These are phyloP conservation scores for Filosporella fistucella DNA, from an alignment of 495 filamentous ascomycete genomes.

Conservation along the genomic window DNA sequence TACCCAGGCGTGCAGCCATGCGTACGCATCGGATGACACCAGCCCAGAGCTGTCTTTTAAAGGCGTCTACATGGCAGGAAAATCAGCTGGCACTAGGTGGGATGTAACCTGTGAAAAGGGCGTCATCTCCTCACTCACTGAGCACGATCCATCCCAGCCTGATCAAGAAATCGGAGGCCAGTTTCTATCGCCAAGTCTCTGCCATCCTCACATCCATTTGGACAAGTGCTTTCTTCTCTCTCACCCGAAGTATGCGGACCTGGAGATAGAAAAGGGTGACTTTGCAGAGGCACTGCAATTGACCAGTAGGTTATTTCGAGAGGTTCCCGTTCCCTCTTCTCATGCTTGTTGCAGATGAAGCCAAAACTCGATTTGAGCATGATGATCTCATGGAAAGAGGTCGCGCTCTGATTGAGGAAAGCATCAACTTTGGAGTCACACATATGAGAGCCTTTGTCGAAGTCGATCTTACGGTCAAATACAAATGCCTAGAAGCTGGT, in stretches of 20 bases:
- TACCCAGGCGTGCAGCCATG: too few relatives aligned
- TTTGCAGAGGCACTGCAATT: slow-evolving; percentile 63
- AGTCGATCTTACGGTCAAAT: slow-evolving; percentile 57
- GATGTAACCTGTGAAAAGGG: slow-evolving; percentile 17
- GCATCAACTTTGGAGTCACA: slow-evolving; percentile 61
- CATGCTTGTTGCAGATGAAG: slow-evolving; percentile 29
- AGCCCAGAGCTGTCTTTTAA: slow-evolving; percentile 8
- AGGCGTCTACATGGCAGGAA: slow-evolving; percentile 16
- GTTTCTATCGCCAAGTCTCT: slow-evolving; percentile 54
- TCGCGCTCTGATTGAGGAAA: slow-evolving; percentile 62
- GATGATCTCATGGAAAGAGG: slow-evolving; percentile 60
- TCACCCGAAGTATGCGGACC: slow-evolving; percentile 50
- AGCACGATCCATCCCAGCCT: not conserved
- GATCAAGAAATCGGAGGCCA: not conserved
- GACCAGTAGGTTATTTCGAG: slow-evolving; percentile 33
- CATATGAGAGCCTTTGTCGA: slow-evolving; percentile 72
- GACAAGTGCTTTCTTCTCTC: slow-evolving; percentile 68
- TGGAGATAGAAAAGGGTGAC: slow-evolving; percentile 52
- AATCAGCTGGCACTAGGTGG: slow-evolving; percentile 18
- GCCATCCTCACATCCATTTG: slow-evolving; percentile 73
- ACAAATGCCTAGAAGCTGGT: slow-evolving; percentile 55
- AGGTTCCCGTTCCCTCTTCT: slow-evolving; percentile 2
- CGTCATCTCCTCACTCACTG: slow-evolving; percentile 14
- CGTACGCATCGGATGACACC: not conserved
- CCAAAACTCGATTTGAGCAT: slow-evolving; percentile 56